Evolutionary conservation across 2,329 filamentous ascomycete genomes (phyloP), one percentile per base, ranked within the genome.

Genomic region (Sporothrix humicola): DNA sequence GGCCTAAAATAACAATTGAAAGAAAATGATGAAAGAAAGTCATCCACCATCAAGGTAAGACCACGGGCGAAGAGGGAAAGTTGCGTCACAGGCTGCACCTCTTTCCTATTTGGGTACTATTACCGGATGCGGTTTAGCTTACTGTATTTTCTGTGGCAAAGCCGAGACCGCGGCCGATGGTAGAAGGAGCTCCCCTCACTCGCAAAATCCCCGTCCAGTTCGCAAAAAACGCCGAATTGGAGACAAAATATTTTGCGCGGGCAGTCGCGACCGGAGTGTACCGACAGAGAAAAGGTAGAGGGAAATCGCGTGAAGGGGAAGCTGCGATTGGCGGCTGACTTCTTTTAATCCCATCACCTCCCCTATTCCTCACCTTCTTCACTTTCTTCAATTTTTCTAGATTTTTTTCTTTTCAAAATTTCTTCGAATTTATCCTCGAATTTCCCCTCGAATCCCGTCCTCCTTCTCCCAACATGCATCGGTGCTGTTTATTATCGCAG

Each of bases 81-180:
- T 26, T 68, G 61, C 52, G 50, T 68, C 58, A 66, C 42, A 66
- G 56, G 48, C 59, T 46, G 61, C 63, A 61, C 26, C 59, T 71
- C 63, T 76, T 76, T 73, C 75, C 75, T 75, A 48, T 75, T 76
- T 75, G 66, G 74, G 75, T 61, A 76, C 75, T 74, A 68, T 75
- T 76, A 7, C 75, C 70, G 66, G 12, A 72, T 72, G 7, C 3
- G 73, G 74, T 54, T 73, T 75, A 74, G 74, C 37, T 7, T 31
- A 12, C 4, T 12, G 1, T 65, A 5, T 71, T 9, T 26, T 65
- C 42, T 66, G 56, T 66, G 17, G 72, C 42, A 65, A 66, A 56
- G 73, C 74, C 74, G 71, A 73, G 15, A 48, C 54, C 61, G 72
- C 68, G 46, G 68, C 61, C 58, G 23, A 50, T 13, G 37, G 31